phyloP scores from a whole-genome alignment of 1,284 basidiomycete species.

The Hymenochaete sp. region DNA sequence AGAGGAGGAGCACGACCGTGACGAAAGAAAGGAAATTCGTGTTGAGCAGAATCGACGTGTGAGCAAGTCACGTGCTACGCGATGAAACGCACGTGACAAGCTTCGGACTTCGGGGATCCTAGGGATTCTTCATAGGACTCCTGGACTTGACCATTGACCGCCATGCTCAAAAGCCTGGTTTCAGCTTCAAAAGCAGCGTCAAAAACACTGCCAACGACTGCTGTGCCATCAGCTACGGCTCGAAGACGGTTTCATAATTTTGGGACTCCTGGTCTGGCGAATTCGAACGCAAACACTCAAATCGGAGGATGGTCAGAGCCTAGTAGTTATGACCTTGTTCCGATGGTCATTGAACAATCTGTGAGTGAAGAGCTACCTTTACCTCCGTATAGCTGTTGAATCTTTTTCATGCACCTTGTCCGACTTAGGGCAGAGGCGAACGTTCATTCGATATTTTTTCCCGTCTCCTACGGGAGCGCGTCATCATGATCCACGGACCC shows the following conservation, averaged over 20 bases:
- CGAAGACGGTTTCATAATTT: constrained; percentile 6
- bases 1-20: background rate
- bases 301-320: constrained; percentile 13
- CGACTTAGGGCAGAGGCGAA: constrained; percentile 74
- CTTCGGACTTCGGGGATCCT: too few species aligned
- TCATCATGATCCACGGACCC: constrained; percentile 90
- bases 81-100: too few species aligned
- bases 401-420: background rate
- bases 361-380: constrained; percentile 36
- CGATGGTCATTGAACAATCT: constrained; percentile 90
- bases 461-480: constrained; percentile 78
- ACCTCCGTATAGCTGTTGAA: background rate
- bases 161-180: constrained; percentile 1
- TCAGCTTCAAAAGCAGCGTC: background rate
- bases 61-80: constrained; percentile 5
- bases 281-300: constrained; percentile 3
- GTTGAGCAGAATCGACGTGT: constrained; percentile 4
- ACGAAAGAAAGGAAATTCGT: constrained; percentile 1
- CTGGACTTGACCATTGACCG: too few species aligned
- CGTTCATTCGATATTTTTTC: constrained; percentile 94
- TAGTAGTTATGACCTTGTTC: constrained; percentile 46
- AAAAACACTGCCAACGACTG: background rate
- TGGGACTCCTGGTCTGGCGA: background rate
- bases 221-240: too few species aligned
- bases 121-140: too few species aligned